phyloP scores from a whole-genome alignment of 331 rosid species.

The Spiraea crenata region DNA sequence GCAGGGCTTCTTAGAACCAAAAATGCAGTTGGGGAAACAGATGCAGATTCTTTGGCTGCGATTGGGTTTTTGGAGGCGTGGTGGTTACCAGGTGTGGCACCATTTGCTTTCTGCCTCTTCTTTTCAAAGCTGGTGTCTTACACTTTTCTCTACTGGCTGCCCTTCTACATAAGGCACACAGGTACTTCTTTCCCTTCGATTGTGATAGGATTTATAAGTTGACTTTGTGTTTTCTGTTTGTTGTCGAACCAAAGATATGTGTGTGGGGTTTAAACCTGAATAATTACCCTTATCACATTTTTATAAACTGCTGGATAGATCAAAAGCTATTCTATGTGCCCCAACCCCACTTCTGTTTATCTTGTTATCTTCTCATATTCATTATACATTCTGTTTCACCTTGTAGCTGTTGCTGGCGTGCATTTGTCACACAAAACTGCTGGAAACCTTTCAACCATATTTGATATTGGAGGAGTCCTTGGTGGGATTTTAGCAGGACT shows the following conservation, averaged over 20 bases:
- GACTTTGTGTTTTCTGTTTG: background rate
- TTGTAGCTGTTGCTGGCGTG: conserved; percentile 83
- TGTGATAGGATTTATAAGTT: background rate
- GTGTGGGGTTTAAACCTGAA: background rate
- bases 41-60: conserved; percentile 41
- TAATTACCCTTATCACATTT: background rate
- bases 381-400: conserved; percentile 16
- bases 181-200: conserved; percentile 23
- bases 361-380: conserved; percentile 6
- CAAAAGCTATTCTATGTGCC: background rate
- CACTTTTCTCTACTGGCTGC: conserved; percentile 54
- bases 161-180: conserved; percentile 49
- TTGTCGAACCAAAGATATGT: too few species aligned
- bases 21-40: conserved; percentile 30
- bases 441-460: conserved; percentile 82
- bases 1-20: conserved; percentile 29
- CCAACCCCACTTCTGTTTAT: too few species aligned
- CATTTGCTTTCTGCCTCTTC: conserved; percentile 49
- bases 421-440: conserved; percentile 74
- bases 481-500: conserved; percentile 88
- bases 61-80: conserved; percentile 57
- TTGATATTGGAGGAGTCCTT: conserved; percentile 84
- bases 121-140: conserved; percentile 53
- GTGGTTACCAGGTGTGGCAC: conserved; percentile 48
- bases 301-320: background rate